Evolutionary conservation across 2,329 filamentous ascomycete species (phyloP).

Genomic region (Claviceps capensis): DNA sequence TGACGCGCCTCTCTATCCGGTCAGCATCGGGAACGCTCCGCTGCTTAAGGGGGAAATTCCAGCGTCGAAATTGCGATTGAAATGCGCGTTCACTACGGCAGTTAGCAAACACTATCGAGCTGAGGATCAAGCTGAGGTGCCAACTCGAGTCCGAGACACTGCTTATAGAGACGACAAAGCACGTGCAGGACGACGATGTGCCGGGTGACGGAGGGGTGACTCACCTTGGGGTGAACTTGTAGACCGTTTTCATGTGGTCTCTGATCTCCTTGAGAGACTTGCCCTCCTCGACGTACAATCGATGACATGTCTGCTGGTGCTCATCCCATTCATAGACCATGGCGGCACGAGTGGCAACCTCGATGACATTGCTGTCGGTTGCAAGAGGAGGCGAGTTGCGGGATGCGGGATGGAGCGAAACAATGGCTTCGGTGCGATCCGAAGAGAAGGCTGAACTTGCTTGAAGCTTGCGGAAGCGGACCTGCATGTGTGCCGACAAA

Average conservation of each 20-base stretch:
- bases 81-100: conserved; percentile 36
- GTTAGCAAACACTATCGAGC: not conserved
- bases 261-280: conserved; percentile 63
- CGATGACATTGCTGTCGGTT: too few relatives aligned
- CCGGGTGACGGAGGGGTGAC: conserved; percentile 23
- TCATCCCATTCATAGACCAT: conserved; percentile 36
- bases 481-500: too few relatives aligned
- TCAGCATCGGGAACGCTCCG: too few relatives aligned
- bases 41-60: too few relatives aligned
- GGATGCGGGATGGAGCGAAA: too few relatives aligned
- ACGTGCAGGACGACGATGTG: conserved; percentile 4
- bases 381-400: too few relatives aligned
- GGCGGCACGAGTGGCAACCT: conserved; percentile 6
- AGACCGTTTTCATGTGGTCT: conserved; percentile 49
- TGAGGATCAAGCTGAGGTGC: not conserved
- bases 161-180: not conserved
- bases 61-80: too few relatives aligned
- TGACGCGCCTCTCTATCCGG: conserved; percentile 38
- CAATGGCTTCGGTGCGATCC: too few relatives aligned
- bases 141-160: not conserved
- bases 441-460: too few relatives aligned
- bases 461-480: too few relatives aligned
- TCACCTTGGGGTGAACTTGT: conserved; percentile 60
- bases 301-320: conserved; percentile 29
- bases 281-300: conserved; percentile 65